phyloP scores from a whole-genome alignment of 164 flowering plant genomes.

The Chimonanthus praecox region DNA sequence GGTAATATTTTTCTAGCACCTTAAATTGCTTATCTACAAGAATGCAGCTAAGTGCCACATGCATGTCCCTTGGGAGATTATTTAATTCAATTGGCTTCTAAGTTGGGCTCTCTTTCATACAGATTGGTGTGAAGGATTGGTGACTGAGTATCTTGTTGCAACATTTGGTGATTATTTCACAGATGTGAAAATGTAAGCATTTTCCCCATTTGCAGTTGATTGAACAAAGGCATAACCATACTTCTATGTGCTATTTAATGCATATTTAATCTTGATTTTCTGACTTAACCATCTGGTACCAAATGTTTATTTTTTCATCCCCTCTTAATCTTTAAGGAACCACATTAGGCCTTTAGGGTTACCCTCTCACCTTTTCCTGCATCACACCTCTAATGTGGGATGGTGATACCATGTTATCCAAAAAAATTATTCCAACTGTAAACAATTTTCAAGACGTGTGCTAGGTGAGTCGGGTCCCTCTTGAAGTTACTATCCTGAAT shows the following conservation, averaged over 20 bases:
- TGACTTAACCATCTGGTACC: neutral
- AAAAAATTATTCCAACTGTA: no score
- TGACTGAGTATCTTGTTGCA: constrained; percentile 87
- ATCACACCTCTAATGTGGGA: no score
- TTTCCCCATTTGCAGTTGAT: neutral
- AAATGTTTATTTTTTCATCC: neutral
- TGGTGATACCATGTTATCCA: no score
- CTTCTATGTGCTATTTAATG: neutral
- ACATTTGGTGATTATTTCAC: constrained; percentile 93
- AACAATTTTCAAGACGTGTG: no score
- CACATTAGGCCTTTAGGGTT: no score
- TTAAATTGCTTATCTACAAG: neutral
- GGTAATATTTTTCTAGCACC: constrained; percentile 33
- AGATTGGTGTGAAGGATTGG: constrained; percentile 96
- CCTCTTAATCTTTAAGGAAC: no score
- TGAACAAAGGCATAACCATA: neutral
- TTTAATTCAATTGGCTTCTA: neutral
- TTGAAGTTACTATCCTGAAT: no score
- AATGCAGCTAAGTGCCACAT: neutral
- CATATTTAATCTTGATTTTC: neutral
- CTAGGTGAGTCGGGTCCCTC: no score
- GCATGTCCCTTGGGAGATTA: neutral
- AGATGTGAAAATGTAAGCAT: constrained; percentile 84
- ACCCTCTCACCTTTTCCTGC: no score
- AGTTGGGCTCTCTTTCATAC: constrained; percentile 16